phyloP scores from a whole-genome alignment of 768 basidiomycete species.

The Tephrocybe rancida region DNA sequence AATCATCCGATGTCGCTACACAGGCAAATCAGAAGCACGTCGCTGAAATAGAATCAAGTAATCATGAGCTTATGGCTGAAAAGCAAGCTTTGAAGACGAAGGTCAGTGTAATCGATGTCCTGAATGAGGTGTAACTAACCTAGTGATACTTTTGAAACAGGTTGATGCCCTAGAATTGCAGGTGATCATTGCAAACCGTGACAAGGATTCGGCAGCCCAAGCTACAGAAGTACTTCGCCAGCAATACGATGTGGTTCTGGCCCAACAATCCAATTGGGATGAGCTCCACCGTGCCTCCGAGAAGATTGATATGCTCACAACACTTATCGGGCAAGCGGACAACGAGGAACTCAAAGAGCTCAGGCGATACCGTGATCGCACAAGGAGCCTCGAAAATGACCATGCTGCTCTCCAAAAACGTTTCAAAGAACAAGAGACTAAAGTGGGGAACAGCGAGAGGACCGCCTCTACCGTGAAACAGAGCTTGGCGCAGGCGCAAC shows the following conservation, averaged over 20 bases:
- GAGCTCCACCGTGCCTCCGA: slow-evolving; percentile 68
- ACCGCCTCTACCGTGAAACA: slow-evolving; percentile 58
- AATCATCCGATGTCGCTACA: slow-evolving; percentile 69
- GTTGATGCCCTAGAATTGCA: slow-evolving; percentile 63
- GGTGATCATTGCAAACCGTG: slow-evolving; percentile 55
- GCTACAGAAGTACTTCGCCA: slow-evolving; percentile 55
- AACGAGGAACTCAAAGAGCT: slow-evolving; percentile 77
- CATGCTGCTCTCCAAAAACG: slow-evolving; percentile 69
- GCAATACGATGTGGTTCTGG: slow-evolving; percentile 58
- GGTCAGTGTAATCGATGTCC: slow-evolving; percentile 41
- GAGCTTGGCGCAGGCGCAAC: slow-evolving; percentile 70
- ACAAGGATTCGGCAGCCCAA: slow-evolving; percentile 60
- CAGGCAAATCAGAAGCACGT: slow-evolving; percentile 65
- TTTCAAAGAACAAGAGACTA: slow-evolving; percentile 70
- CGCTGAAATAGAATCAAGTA: slow-evolving; percentile 60
- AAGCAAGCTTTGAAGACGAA: slow-evolving; percentile 59
- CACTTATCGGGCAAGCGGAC: slow-evolving; percentile 61
- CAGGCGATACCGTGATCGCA: slow-evolving; percentile 62
- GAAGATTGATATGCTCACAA: slow-evolving; percentile 70
- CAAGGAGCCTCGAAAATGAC: slow-evolving; percentile 68
- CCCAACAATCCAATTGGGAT: slow-evolving; percentile 81
- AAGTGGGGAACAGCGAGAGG: slow-evolving; percentile 61
- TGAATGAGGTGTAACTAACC: slow-evolving; percentile 16
- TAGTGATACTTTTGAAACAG: slow-evolving; percentile 33
- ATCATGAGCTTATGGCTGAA: slow-evolving; percentile 55